A percentile compares a stretch with the other conserved stretches of the same genome.
Evolutionary conservation across 2,329 filamentous ascomycete species (phyloP).

Genomic region (Xylaria sp.): DNA sequence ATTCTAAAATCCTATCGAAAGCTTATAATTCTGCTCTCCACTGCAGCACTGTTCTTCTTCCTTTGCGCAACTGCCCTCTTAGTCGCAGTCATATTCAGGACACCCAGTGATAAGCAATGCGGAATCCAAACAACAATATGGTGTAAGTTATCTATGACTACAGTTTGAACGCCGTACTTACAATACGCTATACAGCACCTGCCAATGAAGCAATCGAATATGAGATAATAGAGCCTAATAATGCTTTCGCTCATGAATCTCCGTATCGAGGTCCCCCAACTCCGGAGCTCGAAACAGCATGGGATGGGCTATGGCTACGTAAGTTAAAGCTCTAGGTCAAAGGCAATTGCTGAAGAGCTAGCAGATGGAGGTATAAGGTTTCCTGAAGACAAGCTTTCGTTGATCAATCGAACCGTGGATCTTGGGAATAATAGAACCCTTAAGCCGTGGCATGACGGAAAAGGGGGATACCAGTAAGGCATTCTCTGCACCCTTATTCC

Average conservation of each 20-base stretch:
- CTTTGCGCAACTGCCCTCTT: constrained; percentile 5
- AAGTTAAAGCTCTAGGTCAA: not conserved
- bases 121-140: constrained; percentile 28
- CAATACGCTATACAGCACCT: constrained; percentile 8
- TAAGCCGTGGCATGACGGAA: constrained; percentile 33
- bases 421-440: constrained; percentile 32
- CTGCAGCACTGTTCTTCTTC: constrained; percentile 4
- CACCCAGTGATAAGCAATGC: constrained; percentile 19
- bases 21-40: constrained; percentile 6
- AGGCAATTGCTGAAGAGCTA: not conserved
- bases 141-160: constrained; percentile 20
- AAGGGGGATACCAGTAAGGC: constrained; percentile 30
- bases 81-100: constrained; percentile 8
- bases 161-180: not conserved
- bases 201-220: constrained; percentile 33
- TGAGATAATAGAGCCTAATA: constrained; percentile 23
- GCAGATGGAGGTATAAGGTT: constrained; percentile 27
- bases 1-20: constrained; percentile 19
- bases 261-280: constrained; percentile 30
- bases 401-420: constrained; percentile 29
- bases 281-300: constrained; percentile 30
- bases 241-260: constrained; percentile 31
- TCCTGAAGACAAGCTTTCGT: constrained; percentile 20
- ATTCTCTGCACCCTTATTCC: not conserved
- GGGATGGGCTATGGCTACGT: constrained; percentile 29